Base-by-base conservation (phyloP, 202 grass and related monocot species). In the Schoenoplectus triqueter region DNA sequence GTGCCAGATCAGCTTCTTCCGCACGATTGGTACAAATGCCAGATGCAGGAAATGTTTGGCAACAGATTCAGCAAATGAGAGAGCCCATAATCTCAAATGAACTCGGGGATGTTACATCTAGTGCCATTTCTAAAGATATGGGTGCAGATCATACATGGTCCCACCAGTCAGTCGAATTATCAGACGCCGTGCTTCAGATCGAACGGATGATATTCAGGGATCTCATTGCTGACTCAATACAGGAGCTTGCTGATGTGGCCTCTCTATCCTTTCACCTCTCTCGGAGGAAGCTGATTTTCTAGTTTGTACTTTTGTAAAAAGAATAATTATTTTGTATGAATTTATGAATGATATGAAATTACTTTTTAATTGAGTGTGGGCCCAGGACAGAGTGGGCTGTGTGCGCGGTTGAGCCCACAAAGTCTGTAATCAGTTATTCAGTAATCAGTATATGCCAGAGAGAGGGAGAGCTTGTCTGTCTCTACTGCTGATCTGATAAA, bases 131-230 rank as follows among this genome's bases (percentile, higher is more conserved):
- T 1, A 87, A 91, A 31, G 96, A 99, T 86, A 71, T 94, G 19
- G 74, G 49, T 7, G 66, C 20, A 0, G 93, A 91, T 59, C 67
- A n/a, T 11, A 74, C 44, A 1, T 92, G 92, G 90, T 10, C 14
- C 6, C 17, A 17, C 47, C 81, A 13, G 3, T 72, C 80, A 17
- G 15, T 73, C 11, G 93, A 99, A 72, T 70, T 84, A 9, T 92
- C 84, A 1, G 93, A 92, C 3, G 72, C 86, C 0, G 90, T 91
- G 62, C 87, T 99, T 69, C 90, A 91, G 66, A 91, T 99, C 66
- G 96, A 99, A 81, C 86, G 91, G 86, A 86, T 90, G 59, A 85
- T 99, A 85, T 99, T 99, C 80, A 92, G 85, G 87, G 93, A 99
- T 84, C 93, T 99, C 0, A 82, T 99, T 3, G 90, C 91, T 1